Percentiles rank a stretch among this genome's conserved stretches.
phyloP scores from a whole-genome alignment of 1,139 yeast genomes.

The Sugiyamaella xylanicola region DNA sequence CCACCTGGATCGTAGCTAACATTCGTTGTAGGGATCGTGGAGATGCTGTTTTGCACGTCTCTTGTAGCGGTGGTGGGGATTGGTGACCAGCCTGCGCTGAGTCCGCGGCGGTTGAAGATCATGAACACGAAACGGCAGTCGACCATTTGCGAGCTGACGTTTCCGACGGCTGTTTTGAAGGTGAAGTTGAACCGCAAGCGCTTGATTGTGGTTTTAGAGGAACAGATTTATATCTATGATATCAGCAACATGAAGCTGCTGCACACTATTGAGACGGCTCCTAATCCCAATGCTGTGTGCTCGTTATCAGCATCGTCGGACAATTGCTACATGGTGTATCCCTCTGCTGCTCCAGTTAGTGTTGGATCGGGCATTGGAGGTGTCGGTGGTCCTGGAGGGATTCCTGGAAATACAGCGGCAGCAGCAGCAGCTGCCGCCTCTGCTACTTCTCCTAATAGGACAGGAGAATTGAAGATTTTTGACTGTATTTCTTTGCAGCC shows the following conservation, averaged over 20 bases:
- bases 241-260: constrained; percentile 82
- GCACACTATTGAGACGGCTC: constrained; percentile 83
- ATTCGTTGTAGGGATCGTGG: constrained; percentile 55
- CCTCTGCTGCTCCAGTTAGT: constrained; percentile 60
- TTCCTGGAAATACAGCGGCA: constrained; percentile 15
- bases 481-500: constrained; percentile 80
- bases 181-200: constrained; percentile 77
- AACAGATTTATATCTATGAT: constrained; percentile 87
- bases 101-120: constrained; percentile 79
- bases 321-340: constrained; percentile 76
- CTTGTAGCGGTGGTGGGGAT: constrained; percentile 83
- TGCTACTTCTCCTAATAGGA: constrained; percentile 40
- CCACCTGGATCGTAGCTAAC: neutral
- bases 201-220: constrained; percentile 74
- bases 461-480: constrained; percentile 89
- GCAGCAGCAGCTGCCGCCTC: constrained; percentile 29
- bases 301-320: constrained; percentile 69
- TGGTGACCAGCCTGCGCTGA: constrained; percentile 77
- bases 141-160: constrained; percentile 82
- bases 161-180: constrained; percentile 78
- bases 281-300: constrained; percentile 58
- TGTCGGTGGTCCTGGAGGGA: constrained; percentile 5
- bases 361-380: constrained; percentile 9
- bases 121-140: constrained; percentile 73
- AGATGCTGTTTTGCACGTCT: constrained; percentile 90